These are phyloP conservation scores for Solanum clarkiae DNA, from an alignment of 257 asterid species.

Conservation along the genomic window DNA sequence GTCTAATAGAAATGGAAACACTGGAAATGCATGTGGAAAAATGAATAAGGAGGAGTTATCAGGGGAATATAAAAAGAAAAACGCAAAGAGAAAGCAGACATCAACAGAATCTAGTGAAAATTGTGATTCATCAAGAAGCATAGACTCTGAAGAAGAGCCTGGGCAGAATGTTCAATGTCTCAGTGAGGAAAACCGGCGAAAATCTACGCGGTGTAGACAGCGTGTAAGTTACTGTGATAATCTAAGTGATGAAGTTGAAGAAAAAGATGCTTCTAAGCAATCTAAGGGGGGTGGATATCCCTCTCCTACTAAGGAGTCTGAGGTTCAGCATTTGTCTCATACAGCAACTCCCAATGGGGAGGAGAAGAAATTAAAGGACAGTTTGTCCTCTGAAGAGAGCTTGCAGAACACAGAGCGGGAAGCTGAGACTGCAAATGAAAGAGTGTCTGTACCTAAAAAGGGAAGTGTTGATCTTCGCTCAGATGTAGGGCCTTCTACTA, in stretches of 20 bases:
- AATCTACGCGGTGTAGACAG: constrained; percentile 24
- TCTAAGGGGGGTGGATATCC: not conserved
- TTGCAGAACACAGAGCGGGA: constrained; percentile 3
- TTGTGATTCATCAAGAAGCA: constrained; percentile 1
- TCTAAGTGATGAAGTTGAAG: constrained; percentile 10
- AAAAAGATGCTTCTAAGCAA: constrained; percentile 5
- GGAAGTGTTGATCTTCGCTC: not conserved
- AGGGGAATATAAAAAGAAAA: not conserved
- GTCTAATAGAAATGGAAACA: not conserved
- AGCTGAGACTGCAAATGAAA: not conserved
- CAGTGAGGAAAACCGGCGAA: constrained; percentile 2
- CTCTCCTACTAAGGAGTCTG: not conserved
- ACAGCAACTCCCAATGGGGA: not conserved
- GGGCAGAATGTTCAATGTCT: constrained; percentile 1
- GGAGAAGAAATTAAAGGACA: not conserved
- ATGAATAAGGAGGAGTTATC: not conserved
- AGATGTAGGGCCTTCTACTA: not conserved
- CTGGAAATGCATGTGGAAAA: not conserved
- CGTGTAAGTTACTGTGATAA: constrained; percentile 15
- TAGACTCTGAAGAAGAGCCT: constrained; percentile 7
- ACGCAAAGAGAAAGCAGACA: constrained; percentile 1
- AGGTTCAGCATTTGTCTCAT: not conserved
- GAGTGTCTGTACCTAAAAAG: not conserved
- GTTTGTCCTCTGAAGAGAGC: constrained; percentile 1
- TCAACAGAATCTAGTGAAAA: constrained; percentile 15